Conservation (phyloP, 805 yeast species). For the Myxozyma kluyveri region DNA sequence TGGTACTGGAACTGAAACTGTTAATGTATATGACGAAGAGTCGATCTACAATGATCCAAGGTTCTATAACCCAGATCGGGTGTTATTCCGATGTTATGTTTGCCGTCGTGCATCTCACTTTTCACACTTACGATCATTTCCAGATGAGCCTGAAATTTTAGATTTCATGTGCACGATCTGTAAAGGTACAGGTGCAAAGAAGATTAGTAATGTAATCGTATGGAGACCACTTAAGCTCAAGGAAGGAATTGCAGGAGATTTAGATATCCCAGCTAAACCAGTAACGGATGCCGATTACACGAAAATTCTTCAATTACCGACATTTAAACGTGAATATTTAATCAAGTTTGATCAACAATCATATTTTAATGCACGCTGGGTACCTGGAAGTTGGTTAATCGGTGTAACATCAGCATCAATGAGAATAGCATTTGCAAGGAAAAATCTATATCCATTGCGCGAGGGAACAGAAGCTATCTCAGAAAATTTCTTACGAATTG, state of each 20-base stretch:
- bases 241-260: not conserved
- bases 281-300: too few relatives aligned
- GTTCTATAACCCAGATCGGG: conserved; percentile 7
- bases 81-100: conserved; percentile 22
- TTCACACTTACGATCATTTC: conserved; percentile 3
- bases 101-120: conserved; percentile 18
- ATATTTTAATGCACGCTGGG: conserved; percentile 19
- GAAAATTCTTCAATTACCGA: conserved; percentile 3
- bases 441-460: conserved; percentile 4
- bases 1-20: not conserved
- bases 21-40: not conserved
- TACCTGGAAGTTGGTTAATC: conserved; percentile 25
- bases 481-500: conserved; percentile 13
- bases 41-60: not conserved
- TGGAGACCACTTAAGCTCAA: conserved; percentile 20
- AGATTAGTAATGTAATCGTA: conserved; percentile 13
- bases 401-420: not conserved
- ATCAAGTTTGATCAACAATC: conserved; percentile 22
- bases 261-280: not conserved
- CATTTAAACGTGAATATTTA: conserved; percentile 19
- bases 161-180: conserved; percentile 17
- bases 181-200: not conserved
- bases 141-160: not conserved
- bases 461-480: conserved; percentile 4
- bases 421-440: conserved; percentile 14